Evolutionary conservation across 2,329 filamentous ascomycete genomes (phyloP).

Genomic region (Whalleya microplaca): DNA sequence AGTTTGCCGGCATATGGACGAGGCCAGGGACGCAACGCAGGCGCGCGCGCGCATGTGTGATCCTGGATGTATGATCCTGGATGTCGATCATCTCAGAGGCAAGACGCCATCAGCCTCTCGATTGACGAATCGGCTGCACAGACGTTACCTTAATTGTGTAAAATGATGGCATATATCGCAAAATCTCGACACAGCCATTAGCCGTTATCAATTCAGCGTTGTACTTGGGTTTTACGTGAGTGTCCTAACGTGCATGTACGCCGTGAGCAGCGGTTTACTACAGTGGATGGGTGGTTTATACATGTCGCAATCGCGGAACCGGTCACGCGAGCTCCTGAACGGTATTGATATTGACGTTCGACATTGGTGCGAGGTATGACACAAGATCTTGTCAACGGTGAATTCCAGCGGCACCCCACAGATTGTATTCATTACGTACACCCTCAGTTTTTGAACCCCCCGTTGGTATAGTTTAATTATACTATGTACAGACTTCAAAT

Average conservation of each 20-base stretch:
- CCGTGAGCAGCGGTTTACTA: background rate
- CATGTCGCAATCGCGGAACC: slow-evolving; percentile 11
- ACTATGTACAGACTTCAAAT: too few species aligned
- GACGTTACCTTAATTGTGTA: slow-evolving; percentile 11
- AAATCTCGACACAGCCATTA: background rate
- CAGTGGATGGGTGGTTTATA: background rate
- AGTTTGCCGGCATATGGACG: background rate
- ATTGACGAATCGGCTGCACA: slow-evolving; percentile 17
- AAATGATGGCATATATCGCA: slow-evolving; percentile 16
- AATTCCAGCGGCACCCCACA: background rate
- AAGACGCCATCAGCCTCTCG: slow-evolving; percentile 17
- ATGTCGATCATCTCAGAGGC: slow-evolving; percentile 4
- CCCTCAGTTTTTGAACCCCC: background rate
- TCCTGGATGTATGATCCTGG: slow-evolving; percentile 5
- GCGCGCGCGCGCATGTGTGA: slow-evolving; percentile 5
- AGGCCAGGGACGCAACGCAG: background rate
- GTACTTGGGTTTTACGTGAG: background rate
- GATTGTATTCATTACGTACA: slow-evolving; percentile 18
- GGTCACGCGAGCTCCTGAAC: slow-evolving; percentile 20
- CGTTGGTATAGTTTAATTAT: too few species aligned
- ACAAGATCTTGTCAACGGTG: slow-evolving; percentile 23
- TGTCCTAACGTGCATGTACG: background rate
- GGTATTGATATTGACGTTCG: slow-evolving; percentile 3
- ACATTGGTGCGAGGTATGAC: slow-evolving; percentile 15
- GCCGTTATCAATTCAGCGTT: background rate